Conservation (phyloP, 768 basidiomycete species). For the Sarcodon aspratus region DNA sequence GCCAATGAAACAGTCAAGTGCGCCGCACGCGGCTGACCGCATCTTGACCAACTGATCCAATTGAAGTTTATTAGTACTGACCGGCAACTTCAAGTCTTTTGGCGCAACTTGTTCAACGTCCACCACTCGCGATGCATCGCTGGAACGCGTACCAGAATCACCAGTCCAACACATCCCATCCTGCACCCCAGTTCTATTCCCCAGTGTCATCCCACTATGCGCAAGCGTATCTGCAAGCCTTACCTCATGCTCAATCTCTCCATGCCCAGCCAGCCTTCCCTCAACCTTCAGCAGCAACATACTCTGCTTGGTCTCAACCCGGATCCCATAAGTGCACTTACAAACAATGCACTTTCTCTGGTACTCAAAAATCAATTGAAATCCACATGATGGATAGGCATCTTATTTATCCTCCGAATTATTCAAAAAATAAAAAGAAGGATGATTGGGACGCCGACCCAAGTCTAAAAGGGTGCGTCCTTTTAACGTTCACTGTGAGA, state of each 20-base stretch:
- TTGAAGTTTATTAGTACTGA: too few relatives aligned
- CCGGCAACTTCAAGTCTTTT: too few relatives aligned
- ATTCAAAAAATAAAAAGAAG: slow-evolving; percentile 43
- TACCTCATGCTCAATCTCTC: not conserved
- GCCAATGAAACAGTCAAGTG: too few relatives aligned
- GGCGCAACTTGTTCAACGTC: too few relatives aligned
- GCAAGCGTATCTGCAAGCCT: slow-evolving; percentile 11
- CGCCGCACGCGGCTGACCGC: too few relatives aligned
- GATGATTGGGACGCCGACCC: slow-evolving; percentile 77
- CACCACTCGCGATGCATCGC: not conserved
- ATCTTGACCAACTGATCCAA: too few relatives aligned
- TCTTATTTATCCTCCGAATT: slow-evolving; percentile 68
- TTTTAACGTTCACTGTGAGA: slow-evolving; percentile 1
- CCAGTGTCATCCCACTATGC: slow-evolving; percentile 21
- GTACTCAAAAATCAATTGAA: slow-evolving; percentile 62
- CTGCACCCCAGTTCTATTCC: slow-evolving; percentile 2
- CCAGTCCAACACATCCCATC: not conserved
- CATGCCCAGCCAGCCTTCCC: not conserved
- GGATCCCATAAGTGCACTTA: slow-evolving; percentile 53
- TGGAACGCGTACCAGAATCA: not conserved
- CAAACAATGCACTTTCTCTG: slow-evolving; percentile 54
- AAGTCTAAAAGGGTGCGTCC: slow-evolving; percentile 58
- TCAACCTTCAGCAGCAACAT: slow-evolving; percentile 2
- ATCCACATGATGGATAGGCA: slow-evolving; percentile 88
- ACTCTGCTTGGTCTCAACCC: slow-evolving; percentile 45